Conservation (phyloP, 2,329 filamentous ascomycete species). For the Sporothrix mexicana region DNA sequence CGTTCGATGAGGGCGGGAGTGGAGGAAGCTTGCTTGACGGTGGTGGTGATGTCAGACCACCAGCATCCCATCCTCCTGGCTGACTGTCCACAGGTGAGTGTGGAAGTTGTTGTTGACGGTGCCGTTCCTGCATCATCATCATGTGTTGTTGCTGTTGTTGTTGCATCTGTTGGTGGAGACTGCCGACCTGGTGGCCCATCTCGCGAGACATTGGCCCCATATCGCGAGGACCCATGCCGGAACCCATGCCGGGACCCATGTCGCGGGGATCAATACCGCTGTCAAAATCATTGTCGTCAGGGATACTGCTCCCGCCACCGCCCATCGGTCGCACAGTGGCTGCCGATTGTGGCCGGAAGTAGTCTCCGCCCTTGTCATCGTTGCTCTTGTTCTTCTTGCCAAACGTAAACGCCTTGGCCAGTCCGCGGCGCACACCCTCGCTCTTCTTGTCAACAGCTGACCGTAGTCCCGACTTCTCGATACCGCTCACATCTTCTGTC, state of each 20-base stretch:
- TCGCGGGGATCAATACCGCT: constrained; percentile 37
- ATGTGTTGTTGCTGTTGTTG: constrained; percentile 33
- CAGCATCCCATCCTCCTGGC: constrained; percentile 38
- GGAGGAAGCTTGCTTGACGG: constrained; percentile 53
- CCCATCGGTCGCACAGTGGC: constrained; percentile 47
- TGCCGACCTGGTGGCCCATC: neutral
- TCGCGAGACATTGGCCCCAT: constrained; percentile 24
- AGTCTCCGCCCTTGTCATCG: constrained; percentile 41
- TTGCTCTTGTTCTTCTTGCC: constrained; percentile 52
- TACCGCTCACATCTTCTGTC: constrained; percentile 58
- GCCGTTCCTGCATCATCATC: constrained; percentile 29
- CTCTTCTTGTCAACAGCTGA: constrained; percentile 61
- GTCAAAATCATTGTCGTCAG: constrained; percentile 36
- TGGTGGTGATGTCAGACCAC: constrained; percentile 46
- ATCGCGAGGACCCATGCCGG: neutral
- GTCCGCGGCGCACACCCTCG: constrained; percentile 58
- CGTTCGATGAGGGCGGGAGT: constrained; percentile 45
- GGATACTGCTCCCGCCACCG: constrained; percentile 20
- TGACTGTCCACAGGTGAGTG: constrained; percentile 35
- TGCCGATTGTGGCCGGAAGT: constrained; percentile 47
- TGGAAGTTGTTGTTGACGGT: constrained; percentile 31
- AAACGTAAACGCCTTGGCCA: constrained; percentile 61
- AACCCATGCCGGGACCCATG: neutral
- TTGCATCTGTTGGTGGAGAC: constrained; percentile 31
- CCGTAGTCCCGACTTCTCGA: constrained; percentile 61